A percentile compares a stretch with the other conserved stretches of the same genome.
These are phyloP conservation scores for Apiotrichum gracile DNA, from an alignment of 1,284 basidiomycete genomes.

Conservation along the genomic window DNA sequence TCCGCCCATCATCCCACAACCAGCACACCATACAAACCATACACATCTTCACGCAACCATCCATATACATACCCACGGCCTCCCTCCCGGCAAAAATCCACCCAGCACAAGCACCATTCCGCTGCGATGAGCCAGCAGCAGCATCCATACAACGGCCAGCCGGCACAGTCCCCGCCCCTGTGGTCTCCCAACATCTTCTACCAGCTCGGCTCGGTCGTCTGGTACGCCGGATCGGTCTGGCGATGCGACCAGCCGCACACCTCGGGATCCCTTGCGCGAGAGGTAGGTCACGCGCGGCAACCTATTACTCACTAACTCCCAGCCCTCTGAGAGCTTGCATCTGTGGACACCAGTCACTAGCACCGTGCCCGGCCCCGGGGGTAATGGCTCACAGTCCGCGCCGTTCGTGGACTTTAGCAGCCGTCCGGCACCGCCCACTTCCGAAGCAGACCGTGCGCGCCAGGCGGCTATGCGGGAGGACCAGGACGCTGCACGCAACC, in stretches of 20 bases:
- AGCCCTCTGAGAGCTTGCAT: constrained; percentile 31
- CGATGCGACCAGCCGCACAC: constrained; percentile 32
- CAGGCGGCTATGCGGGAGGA: constrained; percentile 8
- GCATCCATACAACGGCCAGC: background rate
- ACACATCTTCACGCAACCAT: no score
- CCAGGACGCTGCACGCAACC: constrained; percentile 3
- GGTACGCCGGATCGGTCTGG: constrained; percentile 35
- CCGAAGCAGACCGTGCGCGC: background rate
- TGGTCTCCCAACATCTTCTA: constrained; percentile 26
- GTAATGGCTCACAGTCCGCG: background rate
- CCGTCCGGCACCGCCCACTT: background rate
- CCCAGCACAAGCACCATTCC: background rate
- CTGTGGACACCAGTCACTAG: constrained; percentile 35
- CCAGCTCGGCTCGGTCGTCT: constrained; percentile 26
- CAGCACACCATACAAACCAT: background rate
- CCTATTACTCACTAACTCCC: background rate
- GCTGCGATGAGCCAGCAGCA: constrained; percentile 1
- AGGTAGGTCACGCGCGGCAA: background rate
- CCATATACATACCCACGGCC: no score
- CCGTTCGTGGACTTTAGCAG: no score
- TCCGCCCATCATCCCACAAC: no score
- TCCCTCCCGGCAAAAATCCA: no score
- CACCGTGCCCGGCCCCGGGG: background rate
- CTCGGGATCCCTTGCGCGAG: constrained; percentile 16
- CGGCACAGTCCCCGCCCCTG: background rate